phyloP scores from a whole-genome alignment of 192 early-diverging fungal genomes.

The Coemansia sp. region DNA sequence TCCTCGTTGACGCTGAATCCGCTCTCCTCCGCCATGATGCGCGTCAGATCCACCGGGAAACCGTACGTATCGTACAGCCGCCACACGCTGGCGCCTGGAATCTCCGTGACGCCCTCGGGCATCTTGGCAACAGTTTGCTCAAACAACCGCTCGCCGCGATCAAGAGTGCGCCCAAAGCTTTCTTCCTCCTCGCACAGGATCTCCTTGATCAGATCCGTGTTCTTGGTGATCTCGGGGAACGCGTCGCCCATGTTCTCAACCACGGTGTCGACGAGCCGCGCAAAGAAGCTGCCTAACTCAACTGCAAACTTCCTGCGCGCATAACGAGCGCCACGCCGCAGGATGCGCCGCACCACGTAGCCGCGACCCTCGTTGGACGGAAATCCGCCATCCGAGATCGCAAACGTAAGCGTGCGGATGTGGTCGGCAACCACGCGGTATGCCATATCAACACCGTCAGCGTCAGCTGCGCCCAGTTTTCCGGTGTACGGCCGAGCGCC shows the following conservation, averaged over 20 bases:
- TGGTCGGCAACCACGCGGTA: slow-evolving; percentile 99
- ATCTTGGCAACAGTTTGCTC: slow-evolving; percentile 67
- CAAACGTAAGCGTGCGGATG: slow-evolving; percentile 92
- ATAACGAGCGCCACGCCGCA: slow-evolving; percentile 92
- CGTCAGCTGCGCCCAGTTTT: slow-evolving; percentile 85
- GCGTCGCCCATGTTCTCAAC: slow-evolving; percentile 86
- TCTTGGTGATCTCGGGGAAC: slow-evolving; percentile 85
- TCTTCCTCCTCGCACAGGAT: slow-evolving; percentile 96
- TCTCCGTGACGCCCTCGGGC: slow-evolving; percentile 52
- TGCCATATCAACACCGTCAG: slow-evolving; percentile 94
- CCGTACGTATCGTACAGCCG: slow-evolving; percentile 98
- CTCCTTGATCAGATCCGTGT: slow-evolving; percentile 84
- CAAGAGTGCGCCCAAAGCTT: slow-evolving; percentile 93
- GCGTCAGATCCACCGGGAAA: slow-evolving; percentile 97
- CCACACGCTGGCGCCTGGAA: slow-evolving; percentile 92
- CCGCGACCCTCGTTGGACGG: slow-evolving; percentile 98
- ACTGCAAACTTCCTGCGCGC: slow-evolving; percentile 89
- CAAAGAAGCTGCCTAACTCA: slow-evolving; percentile 91
- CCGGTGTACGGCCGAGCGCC: slow-evolving; percentile 84
- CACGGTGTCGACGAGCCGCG: slow-evolving; percentile 87
- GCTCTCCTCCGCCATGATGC: slow-evolving; percentile 97
- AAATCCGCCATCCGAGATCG: slow-evolving; percentile 93
- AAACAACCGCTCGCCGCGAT: slow-evolving; percentile 95
- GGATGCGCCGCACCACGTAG: slow-evolving; percentile 94
- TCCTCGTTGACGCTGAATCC: slow-evolving; percentile 81